Evolutionary conservation across 2,329 filamentous ascomycete species (phyloP).

Genomic region (Penicillium aurantiogriseum): DNA sequence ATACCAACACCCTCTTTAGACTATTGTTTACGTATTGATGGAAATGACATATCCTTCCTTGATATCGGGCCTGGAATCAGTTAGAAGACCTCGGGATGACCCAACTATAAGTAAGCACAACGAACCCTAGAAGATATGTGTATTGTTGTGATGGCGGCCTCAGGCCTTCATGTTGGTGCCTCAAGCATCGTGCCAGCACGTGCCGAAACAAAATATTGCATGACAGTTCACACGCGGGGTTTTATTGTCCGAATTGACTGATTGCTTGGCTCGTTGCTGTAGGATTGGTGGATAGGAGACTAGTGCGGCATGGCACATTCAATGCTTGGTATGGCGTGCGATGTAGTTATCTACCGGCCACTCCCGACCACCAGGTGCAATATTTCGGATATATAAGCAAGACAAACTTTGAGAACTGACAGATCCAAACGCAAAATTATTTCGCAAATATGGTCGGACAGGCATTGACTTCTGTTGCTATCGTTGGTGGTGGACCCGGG

Average conservation of each 20-base stretch:
- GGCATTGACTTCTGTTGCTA: slow-evolving; percentile 27
- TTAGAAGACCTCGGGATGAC: background rate
- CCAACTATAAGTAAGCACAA: background rate
- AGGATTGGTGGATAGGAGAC: background rate
- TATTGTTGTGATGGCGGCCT: no score
- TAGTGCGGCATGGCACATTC: slow-evolving; percentile 12
- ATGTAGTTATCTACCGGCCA: slow-evolving; percentile 5
- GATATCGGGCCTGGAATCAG: background rate
- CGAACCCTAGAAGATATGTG: no score
- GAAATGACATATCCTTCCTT: no score
- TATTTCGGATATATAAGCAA: background rate
- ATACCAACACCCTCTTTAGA: background rate
- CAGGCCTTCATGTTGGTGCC: no score
- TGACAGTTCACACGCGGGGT: background rate
- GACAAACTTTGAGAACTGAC: background rate
- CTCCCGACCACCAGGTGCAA: background rate
- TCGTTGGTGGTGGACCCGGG: slow-evolving; percentile 42
- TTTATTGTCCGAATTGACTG: background rate
- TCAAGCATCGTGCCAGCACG: background rate
- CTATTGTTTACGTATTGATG: background rate
- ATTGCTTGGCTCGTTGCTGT: background rate
- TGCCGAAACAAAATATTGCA: background rate
- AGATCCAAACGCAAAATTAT: background rate
- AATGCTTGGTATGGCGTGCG: slow-evolving; percentile 15
- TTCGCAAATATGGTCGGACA: slow-evolving; percentile 10